A percentile compares a stretch with the other conserved stretches of the same genome.
These are phyloP conservation scores for Aureobasidium lini DNA, from an alignment of 2,329 filamentous ascomycete genomes.

Conservation along the genomic window DNA sequence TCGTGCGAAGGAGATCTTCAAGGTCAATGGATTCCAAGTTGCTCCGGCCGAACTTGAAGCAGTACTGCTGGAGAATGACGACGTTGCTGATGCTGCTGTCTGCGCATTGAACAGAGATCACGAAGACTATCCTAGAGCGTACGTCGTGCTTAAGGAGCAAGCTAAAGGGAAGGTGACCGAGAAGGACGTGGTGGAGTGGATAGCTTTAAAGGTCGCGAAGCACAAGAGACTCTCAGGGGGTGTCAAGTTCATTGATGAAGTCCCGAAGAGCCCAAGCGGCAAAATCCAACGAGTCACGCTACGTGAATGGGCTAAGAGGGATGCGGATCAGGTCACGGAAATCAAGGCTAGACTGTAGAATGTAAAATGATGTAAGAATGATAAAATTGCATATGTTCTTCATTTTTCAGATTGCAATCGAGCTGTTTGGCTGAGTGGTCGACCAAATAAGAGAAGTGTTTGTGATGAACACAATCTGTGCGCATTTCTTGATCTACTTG, in stretches of 20 bases:
- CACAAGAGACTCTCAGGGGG: conserved; percentile 35
- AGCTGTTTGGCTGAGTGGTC: too few species aligned
- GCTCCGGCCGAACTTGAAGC: conserved; percentile 23
- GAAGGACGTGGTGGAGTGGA: conserved; percentile 31
- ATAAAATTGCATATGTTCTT: too few species aligned
- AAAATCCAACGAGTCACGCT: conserved; percentile 52
- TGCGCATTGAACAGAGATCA: conserved; percentile 20
- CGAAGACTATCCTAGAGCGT: conserved; percentile 29
- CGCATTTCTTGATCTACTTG: too few species aligned
- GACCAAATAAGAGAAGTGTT: too few species aligned
- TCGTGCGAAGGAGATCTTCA: conserved; percentile 28
- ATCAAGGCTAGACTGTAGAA: conserved; percentile 19
- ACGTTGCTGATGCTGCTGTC: conserved; percentile 21
- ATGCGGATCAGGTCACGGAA: conserved; percentile 31
- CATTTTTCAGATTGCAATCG: too few species aligned
- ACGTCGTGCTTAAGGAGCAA: conserved; percentile 26
- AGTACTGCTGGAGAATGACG: conserved; percentile 21
- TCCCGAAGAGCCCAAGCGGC: conserved; percentile 50
- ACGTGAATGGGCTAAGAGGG: conserved; percentile 50
- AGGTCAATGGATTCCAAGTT: conserved; percentile 27
- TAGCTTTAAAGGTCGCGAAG: conserved; percentile 31
- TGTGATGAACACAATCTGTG: too few species aligned
- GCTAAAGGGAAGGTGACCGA: conserved; percentile 25
- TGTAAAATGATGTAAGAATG: background rate
- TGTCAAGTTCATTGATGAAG: conserved; percentile 49